Evolutionary conservation across 768 basidiomycete genomes (phyloP).

Genomic region (Serendipita sp.): DNA sequence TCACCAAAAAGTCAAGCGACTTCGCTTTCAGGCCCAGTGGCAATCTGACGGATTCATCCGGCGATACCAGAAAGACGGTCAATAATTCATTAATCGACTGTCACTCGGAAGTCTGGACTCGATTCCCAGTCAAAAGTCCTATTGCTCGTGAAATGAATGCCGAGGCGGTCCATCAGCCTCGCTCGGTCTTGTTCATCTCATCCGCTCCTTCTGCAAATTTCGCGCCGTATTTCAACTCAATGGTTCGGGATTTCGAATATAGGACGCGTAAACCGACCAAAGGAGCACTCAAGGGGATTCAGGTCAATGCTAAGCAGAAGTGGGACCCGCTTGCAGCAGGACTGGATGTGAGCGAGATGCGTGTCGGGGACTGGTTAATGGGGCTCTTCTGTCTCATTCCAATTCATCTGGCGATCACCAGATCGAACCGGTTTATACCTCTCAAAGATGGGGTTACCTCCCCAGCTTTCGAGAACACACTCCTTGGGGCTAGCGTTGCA

Average conservation of each 20-base stretch:
- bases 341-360: slow-evolving; percentile 16
- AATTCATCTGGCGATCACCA: slow-evolving; percentile 44
- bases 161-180: background rate
- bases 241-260: background rate
- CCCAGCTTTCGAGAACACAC: slow-evolving; percentile 30
- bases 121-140: background rate
- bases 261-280: background rate
- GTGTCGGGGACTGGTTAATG: slow-evolving; percentile 45
- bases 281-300: background rate
- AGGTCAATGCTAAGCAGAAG: background rate
- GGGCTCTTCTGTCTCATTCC: slow-evolving; percentile 47
- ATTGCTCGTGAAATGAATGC: background rate
- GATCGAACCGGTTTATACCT: slow-evolving; percentile 45
- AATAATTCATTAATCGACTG: background rate
- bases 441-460: slow-evolving; percentile 44
- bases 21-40: background rate
- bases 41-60: background rate
- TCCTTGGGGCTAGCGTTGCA: slow-evolving; percentile 44
- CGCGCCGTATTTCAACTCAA: background rate
- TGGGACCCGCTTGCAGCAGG: background rate
- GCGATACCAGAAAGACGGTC: background rate
- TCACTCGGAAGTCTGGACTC: background rate
- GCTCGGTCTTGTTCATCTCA: background rate
- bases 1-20: background rate
- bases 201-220: background rate